These are phyloP conservation scores for Mycena pura DNA, from an alignment of 768 basidiomycete species.

Conservation along the genomic window DNA sequence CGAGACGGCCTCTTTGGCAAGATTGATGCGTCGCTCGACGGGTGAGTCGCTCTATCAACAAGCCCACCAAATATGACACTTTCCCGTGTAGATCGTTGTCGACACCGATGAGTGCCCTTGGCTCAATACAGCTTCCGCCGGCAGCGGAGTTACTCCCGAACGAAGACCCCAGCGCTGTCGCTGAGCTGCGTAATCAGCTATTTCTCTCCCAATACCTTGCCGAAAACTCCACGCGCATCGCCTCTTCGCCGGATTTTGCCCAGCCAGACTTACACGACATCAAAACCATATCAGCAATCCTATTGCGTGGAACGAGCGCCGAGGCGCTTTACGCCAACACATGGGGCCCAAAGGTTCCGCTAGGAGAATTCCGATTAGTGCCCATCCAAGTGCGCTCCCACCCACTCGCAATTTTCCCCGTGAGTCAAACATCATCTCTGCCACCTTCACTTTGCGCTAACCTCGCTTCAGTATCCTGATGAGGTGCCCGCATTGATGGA, in stretches of 20 bases:
- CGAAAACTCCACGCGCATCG: background rate
- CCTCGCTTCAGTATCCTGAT: background rate
- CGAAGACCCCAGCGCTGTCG: background rate
- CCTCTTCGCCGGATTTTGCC: background rate
- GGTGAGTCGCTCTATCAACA: background rate
- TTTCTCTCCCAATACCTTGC: constrained; percentile 1
- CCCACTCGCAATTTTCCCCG: constrained; percentile 1
- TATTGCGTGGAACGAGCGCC: background rate
- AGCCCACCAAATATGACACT: background rate
- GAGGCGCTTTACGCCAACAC: background rate
- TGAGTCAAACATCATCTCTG: background rate
- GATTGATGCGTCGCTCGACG: background rate
- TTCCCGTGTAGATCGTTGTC: background rate
- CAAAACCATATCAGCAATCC: background rate
- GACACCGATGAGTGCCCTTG: background rate
- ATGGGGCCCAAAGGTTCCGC: background rate
- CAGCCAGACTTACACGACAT: constrained; percentile 6
- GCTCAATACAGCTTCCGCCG: background rate
- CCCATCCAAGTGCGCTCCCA: constrained; percentile 2
- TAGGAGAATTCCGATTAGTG: background rate
- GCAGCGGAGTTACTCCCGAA: background rate
- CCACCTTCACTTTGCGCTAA: background rate
- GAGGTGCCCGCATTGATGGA: constrained; percentile 5
- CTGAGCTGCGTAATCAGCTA: constrained; percentile 4
- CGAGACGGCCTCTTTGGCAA: background rate